A percentile compares a stretch with the other conserved stretches of the same genome.
Evolutionary conservation across 1,284 basidiomycete genomes (phyloP).

Genomic region (Ustilago trichophora): DNA sequence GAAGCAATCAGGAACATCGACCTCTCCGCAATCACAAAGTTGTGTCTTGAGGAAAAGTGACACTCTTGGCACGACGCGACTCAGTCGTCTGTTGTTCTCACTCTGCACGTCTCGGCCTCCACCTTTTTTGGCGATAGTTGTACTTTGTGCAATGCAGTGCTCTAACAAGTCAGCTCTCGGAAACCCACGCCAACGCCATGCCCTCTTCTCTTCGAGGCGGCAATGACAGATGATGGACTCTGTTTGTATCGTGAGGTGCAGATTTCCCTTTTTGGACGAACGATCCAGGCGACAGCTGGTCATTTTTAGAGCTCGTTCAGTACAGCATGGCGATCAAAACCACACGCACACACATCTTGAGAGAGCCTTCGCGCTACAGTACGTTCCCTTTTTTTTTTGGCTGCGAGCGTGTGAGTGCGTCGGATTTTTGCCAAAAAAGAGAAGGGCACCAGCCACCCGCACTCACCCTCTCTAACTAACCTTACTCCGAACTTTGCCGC

Average conservation of each 20-base stretch:
- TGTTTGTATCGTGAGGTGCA: background rate
- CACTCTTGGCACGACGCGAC: background rate
- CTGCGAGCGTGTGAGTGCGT: background rate
- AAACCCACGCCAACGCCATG: too few relatives aligned
- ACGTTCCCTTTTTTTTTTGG: too few relatives aligned
- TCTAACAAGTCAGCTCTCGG: too few relatives aligned
- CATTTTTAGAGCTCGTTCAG: too few relatives aligned
- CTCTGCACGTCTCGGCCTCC: constrained; percentile 4
- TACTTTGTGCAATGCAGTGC: too few relatives aligned
- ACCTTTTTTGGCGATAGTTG: background rate
- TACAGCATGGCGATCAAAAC: background rate
- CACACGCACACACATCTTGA: background rate
- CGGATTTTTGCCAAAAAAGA: background rate
- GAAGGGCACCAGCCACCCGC: constrained; percentile 7
- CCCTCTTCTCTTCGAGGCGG: too few relatives aligned
- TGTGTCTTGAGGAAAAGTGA: too few relatives aligned
- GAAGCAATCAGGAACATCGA: too few relatives aligned
- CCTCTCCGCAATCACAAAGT: too few relatives aligned
- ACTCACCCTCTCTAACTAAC: background rate
- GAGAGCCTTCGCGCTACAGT: too few relatives aligned
- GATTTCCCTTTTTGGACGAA: background rate
- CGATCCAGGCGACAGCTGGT: background rate
- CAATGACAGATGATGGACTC: too few relatives aligned
- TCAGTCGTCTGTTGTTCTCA: background rate
- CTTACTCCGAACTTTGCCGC: background rate